phyloP scores from a whole-genome alignment of 2,329 filamentous ascomycete species.

The Epichloe aotearoae region DNA sequence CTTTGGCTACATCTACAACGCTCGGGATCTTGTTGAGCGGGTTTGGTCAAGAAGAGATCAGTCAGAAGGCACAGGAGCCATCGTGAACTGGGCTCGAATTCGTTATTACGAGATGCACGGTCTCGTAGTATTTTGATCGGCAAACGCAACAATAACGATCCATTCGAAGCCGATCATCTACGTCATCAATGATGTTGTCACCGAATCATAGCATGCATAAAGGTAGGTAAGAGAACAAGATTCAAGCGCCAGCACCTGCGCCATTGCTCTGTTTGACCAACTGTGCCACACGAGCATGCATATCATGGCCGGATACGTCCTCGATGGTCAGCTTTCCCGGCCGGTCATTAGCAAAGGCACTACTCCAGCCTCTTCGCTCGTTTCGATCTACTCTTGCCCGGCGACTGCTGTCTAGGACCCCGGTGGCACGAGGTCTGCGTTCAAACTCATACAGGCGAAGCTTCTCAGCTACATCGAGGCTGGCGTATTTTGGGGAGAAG shows the following conservation, averaged over 20 bases:
- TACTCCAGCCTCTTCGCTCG: constrained; percentile 16
- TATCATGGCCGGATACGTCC: constrained; percentile 45
- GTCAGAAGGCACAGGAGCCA: constrained; percentile 13
- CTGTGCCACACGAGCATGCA: constrained; percentile 13
- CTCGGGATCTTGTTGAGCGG: constrained; percentile 24
- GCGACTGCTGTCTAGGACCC: constrained; percentile 36
- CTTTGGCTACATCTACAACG: constrained; percentile 28
- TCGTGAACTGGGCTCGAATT: constrained; percentile 23
- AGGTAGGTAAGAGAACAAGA: not conserved
- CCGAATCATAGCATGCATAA: not conserved
- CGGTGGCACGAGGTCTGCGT: constrained; percentile 34
- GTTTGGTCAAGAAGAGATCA: constrained; percentile 24
- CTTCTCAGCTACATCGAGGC: constrained; percentile 26
- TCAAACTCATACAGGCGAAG: constrained; percentile 35
- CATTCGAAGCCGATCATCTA: not conserved
- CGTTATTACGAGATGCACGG: constrained; percentile 24
- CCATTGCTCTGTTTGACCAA: constrained; percentile 2
- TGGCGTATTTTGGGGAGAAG: constrained; percentile 29
- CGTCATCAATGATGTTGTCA: not conserved
- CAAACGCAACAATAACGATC: not conserved
- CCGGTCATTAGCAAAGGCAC: constrained; percentile 34
- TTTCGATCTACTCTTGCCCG: constrained; percentile 41
- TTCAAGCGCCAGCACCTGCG: not conserved
- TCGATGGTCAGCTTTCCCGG: constrained; percentile 46
- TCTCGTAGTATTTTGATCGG: constrained; percentile 18